A percentile compares a stretch with the other conserved stretches of the same genome.
Conservation (phyloP, 169 alveolate genomes). For the Eimeria maxima region DNA sequence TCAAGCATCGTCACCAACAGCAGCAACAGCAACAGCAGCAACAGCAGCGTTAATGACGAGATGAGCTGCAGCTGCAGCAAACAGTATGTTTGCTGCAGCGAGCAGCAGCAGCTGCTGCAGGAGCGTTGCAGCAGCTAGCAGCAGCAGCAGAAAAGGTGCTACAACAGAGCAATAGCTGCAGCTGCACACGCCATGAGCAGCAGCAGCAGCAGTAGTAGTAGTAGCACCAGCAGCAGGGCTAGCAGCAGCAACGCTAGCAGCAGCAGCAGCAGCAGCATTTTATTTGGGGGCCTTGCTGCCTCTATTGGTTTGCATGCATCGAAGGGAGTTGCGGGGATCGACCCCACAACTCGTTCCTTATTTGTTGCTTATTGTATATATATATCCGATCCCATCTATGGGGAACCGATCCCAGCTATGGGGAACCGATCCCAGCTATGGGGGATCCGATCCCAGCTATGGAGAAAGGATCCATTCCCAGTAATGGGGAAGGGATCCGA, state of each 20-base stretch:
- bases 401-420: constrained; percentile 1
- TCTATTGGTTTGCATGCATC: not conserved
- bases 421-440: constrained; percentile 19
- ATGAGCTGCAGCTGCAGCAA: not conserved
- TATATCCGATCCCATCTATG: not conserved
- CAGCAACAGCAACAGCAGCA: constrained; percentile 1
- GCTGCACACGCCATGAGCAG: too few species aligned
- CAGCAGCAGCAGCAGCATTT: constrained; percentile 22
- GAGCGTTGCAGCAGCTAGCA: not conserved
- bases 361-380: not conserved
- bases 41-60: not conserved
- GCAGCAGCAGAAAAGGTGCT: not conserved
- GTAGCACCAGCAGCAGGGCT: too few species aligned
- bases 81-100: too few species aligned
- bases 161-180: not conserved
- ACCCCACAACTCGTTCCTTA: not conserved
- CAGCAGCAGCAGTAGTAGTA: not conserved
- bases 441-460: not conserved
- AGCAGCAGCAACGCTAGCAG: not conserved
- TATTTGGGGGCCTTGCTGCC: not conserved
- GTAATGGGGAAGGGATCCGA: too few species aligned
- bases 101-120: not conserved
- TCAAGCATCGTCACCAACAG: not conserved
- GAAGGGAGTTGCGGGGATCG: not conserved
- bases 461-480: too few species aligned